Base-by-base conservation (phyloP, 148 eudicot genomes). In the Vaccinium corymbosum region DNA sequence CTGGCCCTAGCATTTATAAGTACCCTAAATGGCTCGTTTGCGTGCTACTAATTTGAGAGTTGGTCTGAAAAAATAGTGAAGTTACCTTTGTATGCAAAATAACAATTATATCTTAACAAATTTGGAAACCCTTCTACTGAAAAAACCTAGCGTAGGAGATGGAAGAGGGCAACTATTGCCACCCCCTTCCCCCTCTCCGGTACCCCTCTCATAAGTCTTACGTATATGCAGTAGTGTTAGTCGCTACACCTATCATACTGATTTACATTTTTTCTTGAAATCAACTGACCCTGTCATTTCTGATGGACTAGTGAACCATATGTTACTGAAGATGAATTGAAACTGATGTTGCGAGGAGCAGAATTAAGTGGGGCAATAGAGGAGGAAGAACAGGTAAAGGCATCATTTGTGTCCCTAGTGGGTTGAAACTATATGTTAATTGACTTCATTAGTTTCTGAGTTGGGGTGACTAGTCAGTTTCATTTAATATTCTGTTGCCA, bases 361-460 rank as follows among this genome's bases (percentile, higher is more conserved):
- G 99, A 97, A 85, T 76, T 92, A 82, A 97, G 99, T 88, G 98
- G 99, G 82, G 97, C 99, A 42, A 97, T 97, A 62, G 99, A 97
- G 89, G 99, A 97, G 88, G 99, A 97, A 91, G 99, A 97, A 70
- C 99, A 97, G 95, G 99, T 97, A 89, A 71, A 52, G 27, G 71
- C 19, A 17, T 1, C 27, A 35, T 27, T 81, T 71, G 50, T 70
- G 16, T 16, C 55, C 6, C 55, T 64, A 72, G 19, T 80, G 57
- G 48, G 57, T 66, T 64, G 51, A 13, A 64, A 35, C 25, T 64
- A 64, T 59, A 49, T 29, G 3, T 20, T 17, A 29, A 51, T 81
- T 66, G 8, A 46, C 70, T 14, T 20, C 51, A 49, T n/a, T 25
- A 11, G 75, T 79, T n/a, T 79, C 46, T 76, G 46, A 35, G 73